Base-by-base conservation (phyloP, 345 rosid species). In the Arabidopsis suecica region DNA sequence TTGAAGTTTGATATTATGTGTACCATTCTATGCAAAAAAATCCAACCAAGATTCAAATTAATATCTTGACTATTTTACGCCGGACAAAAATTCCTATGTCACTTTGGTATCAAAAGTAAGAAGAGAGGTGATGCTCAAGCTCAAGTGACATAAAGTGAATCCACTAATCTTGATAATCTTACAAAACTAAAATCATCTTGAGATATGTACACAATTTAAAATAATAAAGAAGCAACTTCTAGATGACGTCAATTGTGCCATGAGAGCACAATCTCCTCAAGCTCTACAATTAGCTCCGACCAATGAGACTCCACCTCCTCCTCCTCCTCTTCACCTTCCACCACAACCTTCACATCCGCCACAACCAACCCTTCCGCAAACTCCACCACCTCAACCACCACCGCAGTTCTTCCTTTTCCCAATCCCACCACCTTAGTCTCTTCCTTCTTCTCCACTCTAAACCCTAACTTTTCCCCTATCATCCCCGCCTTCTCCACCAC, bases 401-500 rank as follows among this genome's bases (percentile, higher is more conserved):
- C 54, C 56, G 54, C 80, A 22, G 82, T 72, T 53, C 66, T 83
- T 68, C 87, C 92, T 61, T 87, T 90, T 45, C 87, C 93, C 80
- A 88, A 47, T 23, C 88, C 93, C 51, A 91, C 73, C 1, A 25
- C 65, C 18, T 4, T 76, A 4, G 80, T 86, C 0, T 86, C 82
- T 57, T 82, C 88, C 68, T 88, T 91, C 71, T 73, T 82, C 82
- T 85, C 91, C 1, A 88, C 84, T 22, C 78, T 77, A 65, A 82
- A 94, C 38, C 97, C 97, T 72, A 90, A 79, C 67, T 72, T 85
- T 20, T 77, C 86, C 47, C 97, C 97, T 30, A 90, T 71, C 68
- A 69, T 89, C 70, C 67, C 81, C 44, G 85, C 84, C 72, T 70
- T 91, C 82, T 81, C 91, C 80, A 71, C 68, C 64, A 88, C 86